A percentile compares a stretch with the other conserved stretches of the same genome.
phyloP scores from a whole-genome alignment of 2,329 filamentous ascomycete genomes.

The Huntiella moniliformis region DNA sequence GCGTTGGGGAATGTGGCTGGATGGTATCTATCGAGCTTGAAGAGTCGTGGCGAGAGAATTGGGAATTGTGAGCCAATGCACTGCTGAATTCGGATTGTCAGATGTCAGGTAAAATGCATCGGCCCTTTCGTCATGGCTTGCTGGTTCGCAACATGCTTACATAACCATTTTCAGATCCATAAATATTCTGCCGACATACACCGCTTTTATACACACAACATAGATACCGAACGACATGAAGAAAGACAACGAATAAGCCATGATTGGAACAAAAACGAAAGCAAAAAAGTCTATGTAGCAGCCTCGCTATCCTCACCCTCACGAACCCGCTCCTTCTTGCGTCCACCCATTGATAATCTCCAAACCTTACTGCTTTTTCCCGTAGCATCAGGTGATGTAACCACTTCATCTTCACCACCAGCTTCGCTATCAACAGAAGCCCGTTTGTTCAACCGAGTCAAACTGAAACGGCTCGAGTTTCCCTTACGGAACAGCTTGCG shows the following conservation, averaged over 20 bases:
- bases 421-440: slow-evolving; percentile 39
- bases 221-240: background rate
- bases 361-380: slow-evolving; percentile 20
- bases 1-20: background rate
- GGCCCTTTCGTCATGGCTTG: too few species aligned
- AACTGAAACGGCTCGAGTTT: slow-evolving; percentile 45
- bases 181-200: too few species aligned
- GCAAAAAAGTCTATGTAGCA: background rate
- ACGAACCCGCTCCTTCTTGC: slow-evolving; percentile 29
- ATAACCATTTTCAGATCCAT: too few species aligned
- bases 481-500: slow-evolving; percentile 45
- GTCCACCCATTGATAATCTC: slow-evolving; percentile 43
- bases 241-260: background rate
- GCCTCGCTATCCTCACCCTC: slow-evolving; percentile 16
- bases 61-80: too few species aligned
- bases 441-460: slow-evolving; percentile 39
- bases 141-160: too few species aligned
- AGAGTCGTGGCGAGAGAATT: too few species aligned
- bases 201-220: too few species aligned
- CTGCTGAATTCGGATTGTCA: too few species aligned
- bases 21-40: too few species aligned
- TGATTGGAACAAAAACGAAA: background rate
- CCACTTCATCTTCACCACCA: slow-evolving; percentile 33
- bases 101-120: too few species aligned
- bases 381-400: slow-evolving; percentile 23